Base-by-base conservation (phyloP, 805 yeast genomes). In the Wickerhamomyces sydowiorum region DNA sequence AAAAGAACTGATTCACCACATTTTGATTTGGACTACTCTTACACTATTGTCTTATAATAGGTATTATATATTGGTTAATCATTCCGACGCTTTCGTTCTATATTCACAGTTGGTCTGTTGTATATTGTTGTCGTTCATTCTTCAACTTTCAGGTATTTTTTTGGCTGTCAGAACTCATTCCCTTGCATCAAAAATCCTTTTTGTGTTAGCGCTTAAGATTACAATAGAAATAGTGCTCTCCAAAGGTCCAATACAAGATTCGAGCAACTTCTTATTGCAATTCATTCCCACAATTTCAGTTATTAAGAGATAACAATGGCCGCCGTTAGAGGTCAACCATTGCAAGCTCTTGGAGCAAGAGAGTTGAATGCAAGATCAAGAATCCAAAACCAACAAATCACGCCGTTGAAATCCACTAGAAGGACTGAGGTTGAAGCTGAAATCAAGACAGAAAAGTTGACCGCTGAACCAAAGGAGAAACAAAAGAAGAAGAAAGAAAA, bases 401-500 rank as follows among this genome's bases (percentile, higher is more conserved):
- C 61, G 2, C 61, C 61, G 5, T 38, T 54, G 36, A 57, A 57
- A 42, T 53, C 59, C n/a, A 53, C 60, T 35, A 56, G 59, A 49
- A 48, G 47, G 30, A 18, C 45, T 14, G 57, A 54, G 5, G 36
- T 21, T 8, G 57, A 49, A 30, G 41, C 42, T 15, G 50, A 42
- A 7, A 49, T 41, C 22, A 28, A 24, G 3, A 19, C 15, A 30
- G 43, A 48, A 38, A 48, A 14, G 37, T 45, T 25, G 53, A 49
- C 18, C 56, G 55, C 48, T 24, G 53, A 56, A 30, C 49, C 54
- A 12, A 54, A 50, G 21, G 64, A 60, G 27, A 63, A 64, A 44
- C 64, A 66, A 34, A 81, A 78, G 62, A 86, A 84, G 74, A 83
- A 83, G 70, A 89, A 85, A 64, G 96, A 88, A 61, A 91, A 91